phyloP scores from a whole-genome alignment of 2,329 filamentous ascomycete genomes.

The Alternaria brassicae region DNA sequence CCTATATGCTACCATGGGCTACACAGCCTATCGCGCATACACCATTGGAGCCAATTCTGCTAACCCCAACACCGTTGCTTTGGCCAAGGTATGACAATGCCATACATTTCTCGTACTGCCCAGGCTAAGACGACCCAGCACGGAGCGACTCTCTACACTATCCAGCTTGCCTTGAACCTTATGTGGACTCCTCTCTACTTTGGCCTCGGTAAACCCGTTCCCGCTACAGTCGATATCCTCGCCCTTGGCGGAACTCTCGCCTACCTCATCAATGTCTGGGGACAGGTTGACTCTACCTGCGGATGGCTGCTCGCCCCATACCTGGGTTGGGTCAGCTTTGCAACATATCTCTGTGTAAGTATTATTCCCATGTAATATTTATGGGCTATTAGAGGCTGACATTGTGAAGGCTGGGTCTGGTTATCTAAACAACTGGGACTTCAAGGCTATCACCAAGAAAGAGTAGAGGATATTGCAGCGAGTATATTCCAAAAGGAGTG shows the following conservation, averaged over 20 bases:
- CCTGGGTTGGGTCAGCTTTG: slow-evolving; percentile 84
- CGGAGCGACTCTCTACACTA: slow-evolving; percentile 80
- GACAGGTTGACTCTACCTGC: slow-evolving; percentile 73
- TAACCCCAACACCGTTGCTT: slow-evolving; percentile 56
- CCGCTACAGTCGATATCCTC: slow-evolving; percentile 77
- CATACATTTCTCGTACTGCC: not conserved
- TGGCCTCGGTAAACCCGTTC: slow-evolving; percentile 72
- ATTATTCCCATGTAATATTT: not conserved
- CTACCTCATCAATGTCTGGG: slow-evolving; percentile 79
- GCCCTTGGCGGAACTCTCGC: slow-evolving; percentile 71
- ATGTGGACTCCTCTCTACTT: slow-evolving; percentile 96
- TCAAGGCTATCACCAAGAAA: slow-evolving; percentile 37
- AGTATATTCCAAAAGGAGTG: not conserved
- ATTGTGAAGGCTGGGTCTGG: slow-evolving; percentile 43
- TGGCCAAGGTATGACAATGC: slow-evolving; percentile 59
- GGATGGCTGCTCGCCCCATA: slow-evolving; percentile 82
- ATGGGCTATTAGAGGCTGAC: slow-evolving; percentile 17
- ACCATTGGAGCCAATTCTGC: slow-evolving; percentile 66
- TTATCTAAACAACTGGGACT: slow-evolving; percentile 52
- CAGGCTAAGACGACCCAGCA: slow-evolving; percentile 46
- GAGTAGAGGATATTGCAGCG: slow-evolving; percentile 17
- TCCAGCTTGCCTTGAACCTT: slow-evolving; percentile 85
- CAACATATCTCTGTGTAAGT: slow-evolving; percentile 77
- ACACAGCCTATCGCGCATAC: slow-evolving; percentile 81
- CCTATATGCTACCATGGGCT: slow-evolving; percentile 79